These are phyloP conservation scores for Ceratocystis colombiana DNA, from an alignment of 2,329 filamentous ascomycete genomes.

Conservation along the genomic window DNA sequence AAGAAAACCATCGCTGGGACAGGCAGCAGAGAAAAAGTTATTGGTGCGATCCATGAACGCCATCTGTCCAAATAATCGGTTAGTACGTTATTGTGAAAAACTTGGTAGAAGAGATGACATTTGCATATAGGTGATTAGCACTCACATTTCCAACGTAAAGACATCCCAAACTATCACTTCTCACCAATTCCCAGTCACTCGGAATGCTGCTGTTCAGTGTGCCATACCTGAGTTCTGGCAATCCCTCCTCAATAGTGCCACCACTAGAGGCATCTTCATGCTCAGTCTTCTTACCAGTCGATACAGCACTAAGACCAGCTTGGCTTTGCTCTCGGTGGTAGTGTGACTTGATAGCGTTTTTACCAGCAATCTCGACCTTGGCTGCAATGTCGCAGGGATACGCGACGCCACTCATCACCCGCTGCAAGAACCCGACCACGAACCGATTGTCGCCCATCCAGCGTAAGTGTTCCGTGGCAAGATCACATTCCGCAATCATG, in stretches of 20 bases:
- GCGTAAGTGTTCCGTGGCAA: slow-evolving; percentile 79
- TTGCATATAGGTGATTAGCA: slow-evolving; percentile 25
- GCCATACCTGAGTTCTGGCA: slow-evolving; percentile 69
- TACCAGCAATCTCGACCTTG: slow-evolving; percentile 70
- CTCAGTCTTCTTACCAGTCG: slow-evolving; percentile 21
- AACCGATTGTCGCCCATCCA: slow-evolving; percentile 90
- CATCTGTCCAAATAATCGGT: slow-evolving; percentile 47
- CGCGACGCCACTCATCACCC: slow-evolving; percentile 62
- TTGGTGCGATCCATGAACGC: slow-evolving; percentile 77
- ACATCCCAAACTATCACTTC: slow-evolving; percentile 71
- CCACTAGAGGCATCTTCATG: slow-evolving; percentile 28
- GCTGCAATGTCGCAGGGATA: slow-evolving; percentile 87
- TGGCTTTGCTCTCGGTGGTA: slow-evolving; percentile 44
- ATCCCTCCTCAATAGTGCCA: slow-evolving; percentile 36
- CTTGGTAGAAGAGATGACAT: neutral
- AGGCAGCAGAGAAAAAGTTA: slow-evolving; percentile 77
- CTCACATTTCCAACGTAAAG: slow-evolving; percentile 85
- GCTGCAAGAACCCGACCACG: slow-evolving; percentile 69
- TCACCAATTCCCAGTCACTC: slow-evolving; percentile 61
- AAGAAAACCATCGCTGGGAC: slow-evolving; percentile 74
- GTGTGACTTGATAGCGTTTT: slow-evolving; percentile 60
- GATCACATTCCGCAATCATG: slow-evolving; percentile 79
- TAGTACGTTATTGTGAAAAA: neutral
- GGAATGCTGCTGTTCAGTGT: slow-evolving; percentile 69
- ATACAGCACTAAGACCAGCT: slow-evolving; percentile 16